Conservation (phyloP, 495 filamentous ascomycete genomes). For the Xylaria flabelliformis region DNA sequence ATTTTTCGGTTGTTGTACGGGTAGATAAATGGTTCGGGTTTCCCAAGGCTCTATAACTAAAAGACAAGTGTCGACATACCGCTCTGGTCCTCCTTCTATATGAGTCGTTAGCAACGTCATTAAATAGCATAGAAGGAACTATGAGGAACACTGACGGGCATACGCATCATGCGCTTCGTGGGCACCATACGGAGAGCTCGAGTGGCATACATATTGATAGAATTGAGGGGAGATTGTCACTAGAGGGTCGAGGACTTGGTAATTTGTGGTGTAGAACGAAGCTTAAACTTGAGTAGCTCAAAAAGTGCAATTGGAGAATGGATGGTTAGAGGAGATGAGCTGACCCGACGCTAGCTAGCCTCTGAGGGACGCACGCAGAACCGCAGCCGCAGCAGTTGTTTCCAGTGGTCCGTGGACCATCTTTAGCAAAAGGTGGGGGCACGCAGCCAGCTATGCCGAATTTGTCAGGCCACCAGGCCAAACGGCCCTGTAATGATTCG, state of each 20-base stretch:
- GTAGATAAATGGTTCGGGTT: background rate
- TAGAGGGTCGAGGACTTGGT: slow-evolving; percentile 17
- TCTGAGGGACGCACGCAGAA: background rate
- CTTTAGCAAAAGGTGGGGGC: slow-evolving; percentile 22
- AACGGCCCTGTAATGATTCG: slow-evolving; percentile 40
- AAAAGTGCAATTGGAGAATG: slow-evolving; percentile 18
- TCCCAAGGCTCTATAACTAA: background rate
- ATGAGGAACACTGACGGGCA: slow-evolving; percentile 71
- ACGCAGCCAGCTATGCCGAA: slow-evolving; percentile 31
- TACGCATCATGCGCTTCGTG: slow-evolving; percentile 69
- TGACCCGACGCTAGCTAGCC: slow-evolving; percentile 7
- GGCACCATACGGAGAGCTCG: slow-evolving; percentile 60
- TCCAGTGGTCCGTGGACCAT: slow-evolving; percentile 24
- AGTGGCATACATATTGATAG: slow-evolving; percentile 71
- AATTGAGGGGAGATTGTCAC: slow-evolving; percentile 33
- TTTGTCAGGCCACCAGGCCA: slow-evolving; percentile 41
- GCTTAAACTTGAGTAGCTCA: slow-evolving; percentile 19
- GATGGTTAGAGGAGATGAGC: slow-evolving; percentile 21
- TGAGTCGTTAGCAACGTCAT: slow-evolving; percentile 39
- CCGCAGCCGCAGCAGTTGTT: slow-evolving; percentile 5
- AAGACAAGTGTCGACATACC: slow-evolving; percentile 62
- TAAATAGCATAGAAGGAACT: slow-evolving; percentile 21
- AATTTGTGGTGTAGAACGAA: slow-evolving; percentile 29
- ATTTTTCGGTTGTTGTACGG: background rate
- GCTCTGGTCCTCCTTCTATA: slow-evolving; percentile 81